phyloP scores from a whole-genome alignment of 192 early-diverging fungal species.

The Dissophora ornata region DNA sequence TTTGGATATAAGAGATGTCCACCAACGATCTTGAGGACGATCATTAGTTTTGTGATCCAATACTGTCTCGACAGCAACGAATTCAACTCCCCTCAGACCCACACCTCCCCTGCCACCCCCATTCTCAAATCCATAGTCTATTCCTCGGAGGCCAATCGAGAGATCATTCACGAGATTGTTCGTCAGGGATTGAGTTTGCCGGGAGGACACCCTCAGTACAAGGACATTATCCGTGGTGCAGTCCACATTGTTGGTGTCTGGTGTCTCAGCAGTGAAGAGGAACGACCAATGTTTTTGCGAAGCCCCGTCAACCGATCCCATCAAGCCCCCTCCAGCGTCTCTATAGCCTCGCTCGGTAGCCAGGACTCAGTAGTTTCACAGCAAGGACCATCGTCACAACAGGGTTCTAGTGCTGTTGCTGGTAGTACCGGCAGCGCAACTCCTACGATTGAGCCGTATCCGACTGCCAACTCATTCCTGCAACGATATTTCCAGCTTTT shows the following conservation, averaged over 20 bases:
- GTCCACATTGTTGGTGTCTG: slow-evolving; percentile 75
- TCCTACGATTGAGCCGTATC: slow-evolving; percentile 51
- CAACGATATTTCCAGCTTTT: slow-evolving; percentile 76
- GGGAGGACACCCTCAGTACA: slow-evolving; percentile 61
- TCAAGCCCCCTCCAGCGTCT: slow-evolving; percentile 15
- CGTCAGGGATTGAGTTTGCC: slow-evolving; percentile 78
- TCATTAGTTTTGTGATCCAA: slow-evolving; percentile 76
- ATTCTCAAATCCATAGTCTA: slow-evolving; percentile 71
- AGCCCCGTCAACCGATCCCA: slow-evolving; percentile 26
- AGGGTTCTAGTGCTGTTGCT: too few species aligned
- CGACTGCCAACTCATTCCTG: slow-evolving; percentile 69
- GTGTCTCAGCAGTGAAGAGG: slow-evolving; percentile 75
- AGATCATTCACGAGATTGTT: slow-evolving; percentile 83
- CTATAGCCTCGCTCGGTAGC: slow-evolving; percentile 13
- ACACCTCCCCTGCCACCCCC: slow-evolving; percentile 68
- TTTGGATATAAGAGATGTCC: slow-evolving; percentile 77
- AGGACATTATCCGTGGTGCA: slow-evolving; percentile 73
- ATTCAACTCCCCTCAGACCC: slow-evolving; percentile 43
- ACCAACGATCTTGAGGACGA: slow-evolving; percentile 68
- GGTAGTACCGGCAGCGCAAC: too few species aligned
- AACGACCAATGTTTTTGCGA: slow-evolving; percentile 74
- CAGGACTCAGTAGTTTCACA: slow-evolving; percentile 14
- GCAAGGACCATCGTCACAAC: slow-evolving; percentile 2
- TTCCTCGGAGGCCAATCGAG: slow-evolving; percentile 68
- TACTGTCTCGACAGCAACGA: slow-evolving; percentile 70